phyloP scores from a whole-genome alignment of 106 monocot species.

The Dioscorea dumetorum region DNA sequence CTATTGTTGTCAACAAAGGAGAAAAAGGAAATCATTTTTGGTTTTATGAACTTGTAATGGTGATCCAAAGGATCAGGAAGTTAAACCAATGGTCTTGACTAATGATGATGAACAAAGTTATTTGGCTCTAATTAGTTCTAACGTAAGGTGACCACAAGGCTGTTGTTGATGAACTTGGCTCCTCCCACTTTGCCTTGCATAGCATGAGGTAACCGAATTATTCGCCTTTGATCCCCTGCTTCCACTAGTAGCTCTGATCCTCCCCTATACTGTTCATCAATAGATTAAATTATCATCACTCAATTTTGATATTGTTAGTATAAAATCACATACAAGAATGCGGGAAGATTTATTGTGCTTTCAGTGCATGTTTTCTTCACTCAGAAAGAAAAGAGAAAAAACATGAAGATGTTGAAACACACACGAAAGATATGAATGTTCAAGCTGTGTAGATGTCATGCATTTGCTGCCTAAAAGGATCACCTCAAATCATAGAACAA shows the following conservation, averaged over 20 bases:
- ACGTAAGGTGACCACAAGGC: slow-evolving; percentile 56
- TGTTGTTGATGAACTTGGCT: slow-evolving; percentile 70
- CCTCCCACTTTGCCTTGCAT: slow-evolving; percentile 86
- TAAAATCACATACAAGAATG: neutral
- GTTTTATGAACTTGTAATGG: neutral
- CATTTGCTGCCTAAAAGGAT: too few relatives aligned
- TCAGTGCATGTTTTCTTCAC: too few relatives aligned
- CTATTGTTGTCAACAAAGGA: neutral
- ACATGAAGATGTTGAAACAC: too few relatives aligned
- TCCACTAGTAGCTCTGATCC: slow-evolving; percentile 80
- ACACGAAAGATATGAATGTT: too few relatives aligned
- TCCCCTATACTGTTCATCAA: slow-evolving; percentile 65
- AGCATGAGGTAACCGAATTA: slow-evolving; percentile 47
- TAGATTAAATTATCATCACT: neutral
- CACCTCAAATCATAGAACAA: too few relatives aligned
- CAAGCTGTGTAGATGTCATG: too few relatives aligned
- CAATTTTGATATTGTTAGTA: neutral
- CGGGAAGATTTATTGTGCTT: too few relatives aligned
- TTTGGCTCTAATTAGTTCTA: neutral
- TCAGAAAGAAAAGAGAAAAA: too few relatives aligned
- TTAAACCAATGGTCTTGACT: neutral
- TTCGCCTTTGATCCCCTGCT: slow-evolving; percentile 91
- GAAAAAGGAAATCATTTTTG: neutral
- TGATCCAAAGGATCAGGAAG: neutral
- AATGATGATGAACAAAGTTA: neutral